Evolutionary conservation across 2,329 filamentous ascomycete genomes (phyloP).

Genomic region (Calycina herbarum): DNA sequence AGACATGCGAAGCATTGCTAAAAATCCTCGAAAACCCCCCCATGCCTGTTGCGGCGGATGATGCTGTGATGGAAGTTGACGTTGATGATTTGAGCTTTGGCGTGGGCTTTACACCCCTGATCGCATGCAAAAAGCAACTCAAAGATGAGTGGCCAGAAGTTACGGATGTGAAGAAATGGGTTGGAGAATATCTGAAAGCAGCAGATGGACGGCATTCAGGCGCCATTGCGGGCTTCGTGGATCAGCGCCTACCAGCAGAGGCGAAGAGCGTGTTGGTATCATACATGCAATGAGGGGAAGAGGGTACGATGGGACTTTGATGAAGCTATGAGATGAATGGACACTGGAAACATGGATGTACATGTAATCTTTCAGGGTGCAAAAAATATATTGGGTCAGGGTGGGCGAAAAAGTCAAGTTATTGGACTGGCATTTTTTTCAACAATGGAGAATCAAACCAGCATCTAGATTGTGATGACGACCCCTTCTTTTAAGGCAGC

Average conservation of each 20-base stretch:
- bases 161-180: slow-evolving; percentile 77
- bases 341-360: slow-evolving; percentile 3
- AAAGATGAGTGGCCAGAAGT: slow-evolving; percentile 87
- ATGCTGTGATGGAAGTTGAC: slow-evolving; percentile 81
- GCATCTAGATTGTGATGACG: slow-evolving; percentile 20
- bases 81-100: slow-evolving; percentile 95
- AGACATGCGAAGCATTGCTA: slow-evolving; percentile 85
- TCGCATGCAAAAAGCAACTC: slow-evolving; percentile 76
- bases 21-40: slow-evolving; percentile 89
- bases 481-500: slow-evolving; percentile 2
- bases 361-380: slow-evolving; percentile 10
- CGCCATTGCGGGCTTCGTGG: slow-evolving; percentile 68
- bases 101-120: slow-evolving; percentile 89
- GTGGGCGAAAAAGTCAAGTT: slow-evolving; percentile 15
- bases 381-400: slow-evolving; percentile 4
- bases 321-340: slow-evolving; percentile 19
- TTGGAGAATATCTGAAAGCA: slow-evolving; percentile 61
- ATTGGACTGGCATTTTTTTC: slow-evolving; percentile 8
- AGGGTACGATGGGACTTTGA: slow-evolving; percentile 14
- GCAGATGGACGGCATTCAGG: slow-evolving; percentile 75
- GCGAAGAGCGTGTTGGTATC: slow-evolving; percentile 48
- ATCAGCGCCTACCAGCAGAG: slow-evolving; percentile 67
- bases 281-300: slow-evolving; percentile 44
- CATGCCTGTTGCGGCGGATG: slow-evolving; percentile 63
- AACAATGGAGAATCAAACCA: slow-evolving; percentile 6